Conservation (phyloP, 306 rosid species). For the Citrullus mucosospermus region DNA sequence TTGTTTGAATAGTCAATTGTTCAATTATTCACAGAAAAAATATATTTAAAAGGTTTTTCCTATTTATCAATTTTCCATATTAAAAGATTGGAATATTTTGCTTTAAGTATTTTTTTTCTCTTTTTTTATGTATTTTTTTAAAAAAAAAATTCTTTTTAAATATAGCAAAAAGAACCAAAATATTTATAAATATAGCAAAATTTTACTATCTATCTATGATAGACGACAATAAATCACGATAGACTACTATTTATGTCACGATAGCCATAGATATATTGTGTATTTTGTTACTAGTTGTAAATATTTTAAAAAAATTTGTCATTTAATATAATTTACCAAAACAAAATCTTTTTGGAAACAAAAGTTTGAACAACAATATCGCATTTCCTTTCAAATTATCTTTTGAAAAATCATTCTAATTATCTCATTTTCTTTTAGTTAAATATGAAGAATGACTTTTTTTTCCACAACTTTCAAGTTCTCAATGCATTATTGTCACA, state of each 20-base stretch:
- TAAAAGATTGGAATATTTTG: neutral
- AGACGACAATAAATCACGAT: no score
- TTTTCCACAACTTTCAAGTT: neutral
- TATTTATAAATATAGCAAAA: no score
- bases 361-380: neutral
- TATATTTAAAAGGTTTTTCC: neutral
- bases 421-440: neutral
- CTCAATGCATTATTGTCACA: neutral
- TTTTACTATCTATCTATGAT: no score
- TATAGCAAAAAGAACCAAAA: no score
- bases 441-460: neutral
- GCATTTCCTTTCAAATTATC: no score
- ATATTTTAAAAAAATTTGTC: no score
- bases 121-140: no score
- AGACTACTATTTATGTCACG: no score
- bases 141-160: no score
- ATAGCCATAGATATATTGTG: no score
- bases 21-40: neutral
- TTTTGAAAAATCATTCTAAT: neutral
- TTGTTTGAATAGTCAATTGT: neutral
- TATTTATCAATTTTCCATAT: neutral
- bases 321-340: no score
- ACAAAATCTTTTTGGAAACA: neutral
- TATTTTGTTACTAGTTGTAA: no score
- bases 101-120: neutral